These are phyloP conservation scores for Mallotus repandus DNA, from an alignment of 441 rosid species.

Conservation along the genomic window DNA sequence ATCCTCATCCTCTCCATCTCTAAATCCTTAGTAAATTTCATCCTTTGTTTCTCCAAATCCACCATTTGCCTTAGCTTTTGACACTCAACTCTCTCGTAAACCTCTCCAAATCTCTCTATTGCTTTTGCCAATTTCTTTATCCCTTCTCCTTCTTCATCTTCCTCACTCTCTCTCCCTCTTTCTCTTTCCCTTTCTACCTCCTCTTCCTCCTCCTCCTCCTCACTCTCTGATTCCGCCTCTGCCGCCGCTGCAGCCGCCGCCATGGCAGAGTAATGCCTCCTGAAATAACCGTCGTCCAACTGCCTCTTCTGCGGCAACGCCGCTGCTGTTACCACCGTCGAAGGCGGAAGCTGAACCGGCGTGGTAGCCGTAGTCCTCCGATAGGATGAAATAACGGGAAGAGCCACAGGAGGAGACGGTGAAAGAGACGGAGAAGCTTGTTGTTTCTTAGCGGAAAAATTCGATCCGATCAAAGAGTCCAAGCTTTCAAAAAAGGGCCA, in stretches of 20 bases:
- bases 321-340: conserved; percentile 34
- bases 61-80: conserved; percentile 89
- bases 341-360: conserved; percentile 24
- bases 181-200: conserved; percentile 35
- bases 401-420: conserved; percentile 53
- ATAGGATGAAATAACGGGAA: conserved; percentile 33
- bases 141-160: conserved; percentile 46
- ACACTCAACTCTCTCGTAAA: conserved; percentile 77
- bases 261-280: no score
- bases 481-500: conserved; percentile 86
- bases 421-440: conserved; percentile 38
- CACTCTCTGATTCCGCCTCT: conserved; percentile 25
- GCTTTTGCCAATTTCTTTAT: conserved; percentile 67
- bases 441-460: conserved; percentile 46
- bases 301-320: neutral
- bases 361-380: conserved; percentile 24
- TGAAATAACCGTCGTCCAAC: no score
- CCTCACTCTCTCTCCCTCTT: conserved; percentile 52
- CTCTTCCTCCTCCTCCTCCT: conserved; percentile 22
- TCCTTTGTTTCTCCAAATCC: conserved; percentile 95
- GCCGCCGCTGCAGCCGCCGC: conserved; percentile 87
- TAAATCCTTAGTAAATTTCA: conserved; percentile 87
- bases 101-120: conserved; percentile 74
- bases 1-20: conserved; percentile 93
- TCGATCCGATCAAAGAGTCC: conserved; percentile 69